phyloP scores from a whole-genome alignment of 2,329 filamentous ascomycete genomes.

The Talaromyces funiculosus region DNA sequence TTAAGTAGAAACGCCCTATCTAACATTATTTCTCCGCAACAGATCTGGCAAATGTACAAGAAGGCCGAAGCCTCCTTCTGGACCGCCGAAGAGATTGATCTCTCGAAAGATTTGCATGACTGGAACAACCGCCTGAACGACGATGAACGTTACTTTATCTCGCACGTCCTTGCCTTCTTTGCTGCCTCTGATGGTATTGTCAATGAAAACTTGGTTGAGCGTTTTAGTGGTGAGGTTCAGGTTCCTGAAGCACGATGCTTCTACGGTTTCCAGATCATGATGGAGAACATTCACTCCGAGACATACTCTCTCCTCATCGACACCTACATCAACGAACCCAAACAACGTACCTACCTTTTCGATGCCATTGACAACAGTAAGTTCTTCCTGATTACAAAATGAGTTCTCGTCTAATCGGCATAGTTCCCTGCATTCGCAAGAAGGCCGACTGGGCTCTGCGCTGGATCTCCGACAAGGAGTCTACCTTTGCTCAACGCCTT shows the following conservation, averaged over 20 bases:
- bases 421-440: constrained; percentile 92
- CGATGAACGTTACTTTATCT: constrained; percentile 97
- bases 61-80: constrained; percentile 99
- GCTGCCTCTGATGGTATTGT: constrained; percentile 98
- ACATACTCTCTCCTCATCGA: constrained; percentile 99
- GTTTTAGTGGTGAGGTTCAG: constrained; percentile 95
- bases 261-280: constrained; percentile 99
- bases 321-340: constrained; percentile 97
- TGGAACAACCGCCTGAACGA: constrained; percentile 98
- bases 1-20: constrained; percentile 33
- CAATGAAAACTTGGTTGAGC: constrained; percentile 98
- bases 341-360: constrained; percentile 90
- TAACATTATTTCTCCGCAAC: constrained; percentile 17
- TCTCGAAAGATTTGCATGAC: constrained; percentile 97
- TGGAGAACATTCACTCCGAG: constrained; percentile 99
- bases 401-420: constrained; percentile 23
- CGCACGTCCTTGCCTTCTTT: constrained; percentile 98
- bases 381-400: constrained; percentile 26
- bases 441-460: constrained; percentile 97
- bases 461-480: constrained; percentile 92
- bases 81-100: constrained; percentile 98
- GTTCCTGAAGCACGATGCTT: constrained; percentile 98
- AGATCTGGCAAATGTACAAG: constrained; percentile 99
- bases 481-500: constrained; percentile 90
- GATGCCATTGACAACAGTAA: constrained; percentile 97